These are phyloP conservation scores for Globisporangium megalacanthum DNA, from an alignment of 352 stramenopile genomes.

Conservation along the genomic window DNA sequence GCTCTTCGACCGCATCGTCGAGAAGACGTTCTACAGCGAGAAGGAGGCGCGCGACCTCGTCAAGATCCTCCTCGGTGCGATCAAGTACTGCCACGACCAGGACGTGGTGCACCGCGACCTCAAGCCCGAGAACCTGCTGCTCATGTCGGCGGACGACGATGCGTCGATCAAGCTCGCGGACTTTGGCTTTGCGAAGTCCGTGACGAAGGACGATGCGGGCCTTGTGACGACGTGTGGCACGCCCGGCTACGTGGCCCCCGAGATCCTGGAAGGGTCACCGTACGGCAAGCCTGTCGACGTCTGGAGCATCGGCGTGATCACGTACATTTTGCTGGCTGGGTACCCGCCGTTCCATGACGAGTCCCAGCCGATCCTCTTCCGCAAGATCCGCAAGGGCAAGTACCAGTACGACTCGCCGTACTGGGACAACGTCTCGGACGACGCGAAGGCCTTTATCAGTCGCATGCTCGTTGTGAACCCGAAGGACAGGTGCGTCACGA, in stretches of 20 bases:
- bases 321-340: conserved; percentile 80
- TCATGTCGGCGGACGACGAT: conserved; percentile 76
- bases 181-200: conserved; percentile 89
- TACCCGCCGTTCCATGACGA: conserved; percentile 92
- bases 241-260: conserved; percentile 67
- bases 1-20: conserved; percentile 88
- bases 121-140: conserved; percentile 96
- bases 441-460: conserved; percentile 88
- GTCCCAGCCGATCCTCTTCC: conserved; percentile 91
- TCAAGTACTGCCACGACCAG: conserved; percentile 87
- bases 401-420: conserved; percentile 87
- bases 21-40: conserved; percentile 85
- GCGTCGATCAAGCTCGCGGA: conserved; percentile 83
- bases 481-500: conserved; percentile 41
- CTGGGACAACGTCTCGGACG: conserved; percentile 86
- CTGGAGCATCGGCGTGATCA: conserved; percentile 89
- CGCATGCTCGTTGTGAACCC: conserved; percentile 83
- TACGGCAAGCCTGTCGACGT: conserved; percentile 83
- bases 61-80: conserved; percentile 67
- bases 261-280: conserved; percentile 66
- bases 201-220: conserved; percentile 48
- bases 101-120: conserved; percentile 91
- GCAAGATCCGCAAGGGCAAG: conserved; percentile 81
- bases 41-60: conserved; percentile 81
- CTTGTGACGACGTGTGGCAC: conserved; percentile 77